Evolutionary conservation across 768 basidiomycete genomes (phyloP), one percentile per base, ranked within the genome.

Genomic region (Clathrus columnatus): DNA sequence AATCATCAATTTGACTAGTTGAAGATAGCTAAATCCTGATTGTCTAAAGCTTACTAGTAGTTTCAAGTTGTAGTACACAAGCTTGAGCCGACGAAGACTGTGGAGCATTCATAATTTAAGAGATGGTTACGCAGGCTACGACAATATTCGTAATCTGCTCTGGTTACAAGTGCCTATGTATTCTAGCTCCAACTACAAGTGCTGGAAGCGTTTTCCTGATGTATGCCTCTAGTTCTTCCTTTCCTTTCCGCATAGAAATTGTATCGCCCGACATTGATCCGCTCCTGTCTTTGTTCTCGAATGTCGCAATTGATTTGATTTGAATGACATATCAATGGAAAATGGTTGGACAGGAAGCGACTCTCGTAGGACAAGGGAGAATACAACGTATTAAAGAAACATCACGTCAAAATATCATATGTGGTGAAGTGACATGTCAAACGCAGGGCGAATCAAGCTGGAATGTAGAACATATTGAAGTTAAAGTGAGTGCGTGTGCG

Each of bases 371-470:
- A 18, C 29, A 30, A 14, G 54, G 46, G 2, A 23, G 46, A 17
- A 45, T 45, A 20, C 8, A 17, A 29, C 42, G 53, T 2, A 29
- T 45, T 27, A 43, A 54, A 45, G 53, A 54, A 29, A 14, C n/a
- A 24, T 27, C 23, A 11, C 11, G 47, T 47, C 43, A 18, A 45
- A 45, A 43, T 45, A 46, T 21, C 24, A 54, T 54, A 24, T 54
- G 17, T n/a, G 53, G 53, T 17, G 47, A 29, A 11, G 53, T 54
- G 24, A 20, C 17, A 7, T 46, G 43, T 28, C 28, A 18, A 3
- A 23, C n/a, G 10, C 7, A 24, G 4, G 54, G 45, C 7, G 54
- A 48, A 44, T 55, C 54, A 36, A 55, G 54, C 26, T 55, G 54
- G 54, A 17, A 18, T 17, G 21, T 29, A 30, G 54, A 28, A 18